Evolutionary conservation across 2,329 filamentous ascomycete genomes (phyloP), one percentile per base, ranked within the genome.

Genomic region (Fusarium duplospermum): DNA sequence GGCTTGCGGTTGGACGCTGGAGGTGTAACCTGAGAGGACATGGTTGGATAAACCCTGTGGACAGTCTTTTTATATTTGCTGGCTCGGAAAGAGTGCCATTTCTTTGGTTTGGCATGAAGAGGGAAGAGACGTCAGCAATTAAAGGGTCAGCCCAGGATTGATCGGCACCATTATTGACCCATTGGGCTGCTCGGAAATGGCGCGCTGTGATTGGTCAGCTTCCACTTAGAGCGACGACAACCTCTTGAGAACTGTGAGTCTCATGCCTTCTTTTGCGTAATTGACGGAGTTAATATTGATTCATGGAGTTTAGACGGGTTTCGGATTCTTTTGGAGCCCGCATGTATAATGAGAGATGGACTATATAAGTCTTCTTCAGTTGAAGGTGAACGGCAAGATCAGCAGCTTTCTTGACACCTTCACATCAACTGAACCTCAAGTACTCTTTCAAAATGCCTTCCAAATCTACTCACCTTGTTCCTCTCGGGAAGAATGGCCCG

Each of bases 401-500:
- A 38, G 2, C 18, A 54, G 10, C 47, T 54, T 54, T 27, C n/a
- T 27, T 3, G 4, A 11, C 22, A 27, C 3, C 4, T 29, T 31
- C 18, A 31, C 18, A 31, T 13, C 8, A 33, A 8, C n/a, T 9
- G 1, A 57, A 24, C n/a, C 31, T 36, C 9, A 2, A 33, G 6
- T 52, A 33, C 20, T 24, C 22, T 27, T 50, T 52, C 35, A 45
- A 20, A 13, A 67, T 59, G 36, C 27, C 56, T 16, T 20, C 20
- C 40, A 22, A 47, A n/a, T 11, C 24, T 3, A 2, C 9, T 5
- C 31, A 33, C 3, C 9, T 59, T 24, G 40, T 56, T 18, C 63
- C 58, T 7, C 52, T 90, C 6, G 88, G 88, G 62, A 86, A 85
- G 68, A 82, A 87, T 74, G 88, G 88, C 29, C 87, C 86, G 0